Evolutionary conservation across 176 grass and related monocot genomes (phyloP), one percentile per base, ranked within the genome.

Genomic region (Triticum turgidum): DNA sequence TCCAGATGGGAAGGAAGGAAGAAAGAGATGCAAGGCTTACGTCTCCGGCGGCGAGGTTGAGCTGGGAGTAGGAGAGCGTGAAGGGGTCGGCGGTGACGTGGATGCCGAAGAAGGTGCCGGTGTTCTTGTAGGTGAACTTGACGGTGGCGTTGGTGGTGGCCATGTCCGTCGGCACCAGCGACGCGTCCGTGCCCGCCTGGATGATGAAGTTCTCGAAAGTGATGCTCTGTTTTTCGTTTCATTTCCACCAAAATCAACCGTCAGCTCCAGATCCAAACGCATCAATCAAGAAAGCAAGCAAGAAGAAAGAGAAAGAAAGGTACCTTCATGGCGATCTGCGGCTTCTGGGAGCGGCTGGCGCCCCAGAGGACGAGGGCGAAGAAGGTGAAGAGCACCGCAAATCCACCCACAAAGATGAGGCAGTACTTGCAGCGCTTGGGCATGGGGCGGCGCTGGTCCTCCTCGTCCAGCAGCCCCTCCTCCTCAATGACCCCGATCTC

Each of bases 151-250:
- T 98, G 22, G 94, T 89, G 21, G 94, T 98, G 11, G 94, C 86
- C 97, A 98, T 98, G 94, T 96, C 97, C 10, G 94, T 98, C 24
- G 97, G 94, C 71, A 98, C 97, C n/a, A 96, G 82, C 8, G 97
- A 99, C 4, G 97, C 97, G 85, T 99, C 97, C 5, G 97, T 96
- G 32, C 97, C 97, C 18, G 94, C 92, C 93, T 99, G 97, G 79
- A 99, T 96, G 69, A 94, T 96, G 84, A 99, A 96, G 81, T 79
- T 96, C 8, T 94, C 58, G 69, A 99, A 96, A 9, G 69, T 88
- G 68, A 99, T 93, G 88, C 89, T 91, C 94, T 94, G 92, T 52
- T n/a, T 18, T 49, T 49, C 45, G 11, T 11, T 11, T 45, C 9
- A 9, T 45, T 51, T 18, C 32, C 39, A 12, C 80, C n/a, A 49